A percentile compares a stretch with the other conserved stretches of the same genome.
phyloP scores from a whole-genome alignment of 1,284 basidiomycete species.

The Tilletiopsis washingtonensis region DNA sequence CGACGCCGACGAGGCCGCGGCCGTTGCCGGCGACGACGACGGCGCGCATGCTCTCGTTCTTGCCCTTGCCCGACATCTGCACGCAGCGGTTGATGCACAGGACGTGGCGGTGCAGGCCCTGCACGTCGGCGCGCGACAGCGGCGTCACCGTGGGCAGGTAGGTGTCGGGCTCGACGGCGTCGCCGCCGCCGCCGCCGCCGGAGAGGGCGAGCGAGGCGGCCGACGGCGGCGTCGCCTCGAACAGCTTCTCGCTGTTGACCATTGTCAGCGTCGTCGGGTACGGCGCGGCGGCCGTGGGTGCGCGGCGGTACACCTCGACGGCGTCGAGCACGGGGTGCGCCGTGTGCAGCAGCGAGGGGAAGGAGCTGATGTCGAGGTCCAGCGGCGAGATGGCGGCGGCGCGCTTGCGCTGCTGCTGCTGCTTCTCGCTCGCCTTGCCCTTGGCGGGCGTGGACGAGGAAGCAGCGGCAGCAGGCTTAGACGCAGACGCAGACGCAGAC shows the following conservation, averaged over 20 bases:
- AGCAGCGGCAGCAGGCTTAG: too few species aligned
- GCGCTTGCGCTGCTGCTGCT: too few species aligned
- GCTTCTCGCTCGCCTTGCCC: too few species aligned
- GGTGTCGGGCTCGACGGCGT: conserved; percentile 32
- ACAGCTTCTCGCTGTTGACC: conserved; percentile 36
- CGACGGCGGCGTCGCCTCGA: conserved; percentile 27
- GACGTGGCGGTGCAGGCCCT: conserved; percentile 36
- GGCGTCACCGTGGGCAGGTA: conserved; percentile 40
- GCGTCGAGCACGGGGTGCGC: conserved; percentile 45
- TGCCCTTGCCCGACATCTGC: conserved; percentile 79
- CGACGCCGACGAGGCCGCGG: conserved; percentile 79
- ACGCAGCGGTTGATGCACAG: conserved; percentile 54
- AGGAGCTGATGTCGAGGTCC: conserved; percentile 6
- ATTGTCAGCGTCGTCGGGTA: conserved; percentile 26
- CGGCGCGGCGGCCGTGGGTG: conserved; percentile 12
- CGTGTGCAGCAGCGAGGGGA: conserved; percentile 37
- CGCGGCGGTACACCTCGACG: conserved; percentile 19
- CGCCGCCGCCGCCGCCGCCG: conserved; percentile 4
- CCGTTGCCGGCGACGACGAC: conserved; percentile 74
- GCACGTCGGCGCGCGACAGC: conserved; percentile 34
- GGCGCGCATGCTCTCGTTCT: conserved; percentile 60
- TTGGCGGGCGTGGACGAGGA: too few species aligned
- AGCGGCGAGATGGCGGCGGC: conserved; percentile 1
- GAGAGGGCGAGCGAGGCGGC: conserved; percentile 29
- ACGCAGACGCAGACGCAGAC: too few species aligned